Base-by-base conservation (phyloP, 495 filamentous ascomycete species). In the Tuber brumale region DNA sequence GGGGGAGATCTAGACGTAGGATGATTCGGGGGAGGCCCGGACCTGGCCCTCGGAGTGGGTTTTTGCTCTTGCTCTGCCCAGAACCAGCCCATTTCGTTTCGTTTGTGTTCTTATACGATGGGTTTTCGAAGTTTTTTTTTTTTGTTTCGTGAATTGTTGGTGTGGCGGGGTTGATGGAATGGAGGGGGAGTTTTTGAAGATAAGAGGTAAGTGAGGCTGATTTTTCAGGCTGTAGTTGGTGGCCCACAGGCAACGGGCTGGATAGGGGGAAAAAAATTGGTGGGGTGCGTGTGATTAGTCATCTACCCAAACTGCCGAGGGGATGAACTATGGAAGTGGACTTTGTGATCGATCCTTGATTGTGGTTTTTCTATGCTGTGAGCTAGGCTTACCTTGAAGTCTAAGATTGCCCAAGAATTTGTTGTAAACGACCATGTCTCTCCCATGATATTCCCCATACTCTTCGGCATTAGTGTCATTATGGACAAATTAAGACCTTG, bases 1-100 rank as follows among this genome's bases (percentile, higher is more conserved):
- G 94, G 93, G 83, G 90, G 91, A 70, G 85, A 83, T 69, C 83
- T 84, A 83, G 83, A 77, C 72, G 80, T 44, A 77, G 80, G 72
- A 74, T 84, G 76, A 77, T 75, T 76, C 79, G 83, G 73, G 73
- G 83, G 78, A 21, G 43, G 75, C 35, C 76, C 45, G 31, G 81
- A 79, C 78, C 81, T 80, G 45, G 77, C 85, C 77, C 84, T 76
- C 35, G 88, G 82, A 70, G 81, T 79, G 70, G 82, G 73, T 43
- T 84, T 86, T 74, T 83, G 84, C 76, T 83, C 83, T 70, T 89
- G 83, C 79, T 99, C 94, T 85, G 94, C 92, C 95, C 95, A 99
- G 81, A 99, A 99, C 96, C 96, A 99, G 77, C 95, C 95, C 95
- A 99, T 97, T 69, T 35, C 83, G 61, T 27, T 78, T 61, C 9